Conservation (phyloP, 441 rosid genomes). For the Eutrema salsugineum region DNA sequence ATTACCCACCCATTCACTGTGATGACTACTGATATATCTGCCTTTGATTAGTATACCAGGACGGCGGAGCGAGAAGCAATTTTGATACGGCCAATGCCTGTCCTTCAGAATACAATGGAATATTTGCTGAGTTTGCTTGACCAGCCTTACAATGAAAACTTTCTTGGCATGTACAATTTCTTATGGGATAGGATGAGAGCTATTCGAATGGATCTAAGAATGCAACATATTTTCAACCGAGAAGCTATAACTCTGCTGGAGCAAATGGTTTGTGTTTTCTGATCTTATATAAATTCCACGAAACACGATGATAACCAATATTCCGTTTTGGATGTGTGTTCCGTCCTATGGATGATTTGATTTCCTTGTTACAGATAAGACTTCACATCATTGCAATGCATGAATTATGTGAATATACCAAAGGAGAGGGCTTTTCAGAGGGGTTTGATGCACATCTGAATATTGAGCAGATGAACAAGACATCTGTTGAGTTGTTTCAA, state of each 20-base stretch:
- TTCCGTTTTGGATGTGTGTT: conserved; percentile 7
- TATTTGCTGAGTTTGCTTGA: conserved; percentile 82
- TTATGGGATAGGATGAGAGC: conserved; percentile 99
- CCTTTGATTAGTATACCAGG: conserved; percentile 67
- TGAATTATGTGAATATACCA: conserved; percentile 86
- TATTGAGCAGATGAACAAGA: conserved; percentile 98
- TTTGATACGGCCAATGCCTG: conserved; percentile 90
- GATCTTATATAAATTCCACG: not conserved
- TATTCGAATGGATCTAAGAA: conserved; percentile 91
- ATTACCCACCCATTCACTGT: conserved; percentile 16
- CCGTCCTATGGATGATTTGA: conserved; percentile 8
- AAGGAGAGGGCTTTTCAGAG: conserved; percentile 97
- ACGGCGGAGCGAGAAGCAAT: conserved; percentile 93
- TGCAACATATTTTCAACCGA: conserved; percentile 90
- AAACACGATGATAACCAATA: not conserved
- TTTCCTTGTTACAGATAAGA: conserved; percentile 67
- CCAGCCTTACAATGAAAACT: conserved; percentile 73
- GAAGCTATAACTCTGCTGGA: conserved; percentile 89
- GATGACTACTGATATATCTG: conserved; percentile 25
- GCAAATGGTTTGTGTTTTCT: conserved; percentile 74
- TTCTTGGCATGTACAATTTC: conserved; percentile 89
- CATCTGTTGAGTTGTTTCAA: conserved; percentile 94
- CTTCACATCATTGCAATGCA: conserved; percentile 98
- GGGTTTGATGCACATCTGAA: conserved; percentile 99
- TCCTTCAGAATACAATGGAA: conserved; percentile 76